Base-by-base conservation (phyloP, 805 yeast species). In the Saccharomyces jurei region DNA sequence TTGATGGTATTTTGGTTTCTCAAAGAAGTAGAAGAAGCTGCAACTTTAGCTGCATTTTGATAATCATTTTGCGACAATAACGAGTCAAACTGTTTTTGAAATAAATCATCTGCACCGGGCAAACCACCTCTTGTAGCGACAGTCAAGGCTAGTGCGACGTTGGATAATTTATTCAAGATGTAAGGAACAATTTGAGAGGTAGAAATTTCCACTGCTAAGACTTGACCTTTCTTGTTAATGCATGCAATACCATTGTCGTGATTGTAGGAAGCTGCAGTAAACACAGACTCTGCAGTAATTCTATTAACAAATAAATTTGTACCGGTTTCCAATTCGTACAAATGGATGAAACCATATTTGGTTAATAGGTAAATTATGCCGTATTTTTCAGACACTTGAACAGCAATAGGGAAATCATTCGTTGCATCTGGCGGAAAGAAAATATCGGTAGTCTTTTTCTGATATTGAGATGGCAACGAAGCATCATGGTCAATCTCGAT, bases 371-470 rank as follows among this genome's bases (percentile, higher is more conserved):
- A 94, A 58, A 87, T 78, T 57, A 94, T 81, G 61, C 98, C 98
- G 65, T 84, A 94, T 67, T 81, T 80, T 73, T 87, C 81, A 27
- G 96, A 84, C 48, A 92, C 83, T 70, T 89, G 94, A 58, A 91
- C 81, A 52, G 96, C 81, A 61, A 94, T 90, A 57, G 99, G 99
- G 84, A 94, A 94, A 74, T 94, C 99, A 70, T 87, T 87, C 46
- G 87, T 78, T 49, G 96, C 96, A 74, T 95, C 99, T 28, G 96
- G 91, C 36, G 99, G 99, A 81, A 92, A 90, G 74, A 87, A 94
- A 58, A 94, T 84, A 64, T 92, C 98, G 50, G 88, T 94, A 49
- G 88, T 82, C 72, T 90, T 90, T 80, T 95, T 94, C 57, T 81
- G 80, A 76, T 87, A 94, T 49, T 64, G 63, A 25, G 78, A 76